A percentile compares a stretch with the other conserved stretches of the same genome.
Conservation (phyloP, 176 grass and related monocot species). For the Zea mays region Zm-B73-REFERENCE-NAM-5.0 NC_050103.1:17291501-17292000, state of each 20-base stretch:
- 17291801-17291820: slow-evolving; percentile 91
- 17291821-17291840: slow-evolving; percentile 96
- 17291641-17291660: slow-evolving; percentile 67
- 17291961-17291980: slow-evolving; percentile 50
- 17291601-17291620: slow-evolving; percentile 76
- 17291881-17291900: background rate
- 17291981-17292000: slow-evolving; percentile 97
- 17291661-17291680: background rate
- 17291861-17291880: background rate
- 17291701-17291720: background rate
- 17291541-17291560: slow-evolving; percentile 18
- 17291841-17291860: slow-evolving; percentile 59
- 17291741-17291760: slow-evolving; percentile 67
- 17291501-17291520: slow-evolving; percentile 34
- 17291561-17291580: slow-evolving; percentile 59
- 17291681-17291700: background rate
- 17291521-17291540: background rate
- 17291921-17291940: slow-evolving; percentile 2
- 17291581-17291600: slow-evolving; percentile 93
- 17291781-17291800: slow-evolving; percentile 81
- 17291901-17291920: background rate
- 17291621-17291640: slow-evolving; percentile 96
- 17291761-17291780: slow-evolving; percentile 96
- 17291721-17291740: background rate
- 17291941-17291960: background rate